These are phyloP conservation scores for Pichia sp. DNA, from an alignment of 1,139 yeast species.

Conservation along the genomic window DNA sequence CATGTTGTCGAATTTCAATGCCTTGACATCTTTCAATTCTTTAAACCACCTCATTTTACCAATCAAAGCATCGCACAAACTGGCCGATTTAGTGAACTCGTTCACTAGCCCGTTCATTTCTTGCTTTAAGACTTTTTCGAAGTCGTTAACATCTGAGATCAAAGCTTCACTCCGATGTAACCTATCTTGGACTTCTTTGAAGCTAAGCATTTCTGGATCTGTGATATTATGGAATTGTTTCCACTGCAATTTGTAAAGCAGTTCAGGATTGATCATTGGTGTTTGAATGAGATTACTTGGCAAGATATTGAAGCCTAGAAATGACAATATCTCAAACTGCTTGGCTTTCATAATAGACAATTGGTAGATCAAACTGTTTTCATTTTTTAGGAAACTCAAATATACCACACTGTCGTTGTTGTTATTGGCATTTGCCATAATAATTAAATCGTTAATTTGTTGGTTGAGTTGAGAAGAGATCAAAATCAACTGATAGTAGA, in stretches of 20 bases:
- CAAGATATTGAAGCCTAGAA: conserved; percentile 21
- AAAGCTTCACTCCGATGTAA: conserved; percentile 14
- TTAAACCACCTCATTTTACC: conserved; percentile 12
- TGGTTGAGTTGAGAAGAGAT: conserved; percentile 49
- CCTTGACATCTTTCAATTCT: conserved; percentile 12
- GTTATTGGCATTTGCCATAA: not conserved
- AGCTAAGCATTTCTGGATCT: conserved; percentile 61
- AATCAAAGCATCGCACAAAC: not conserved
- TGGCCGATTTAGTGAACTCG: conserved; percentile 7
- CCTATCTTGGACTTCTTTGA: conserved; percentile 28
- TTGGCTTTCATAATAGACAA: conserved; percentile 11
- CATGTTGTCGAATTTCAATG: conserved; percentile 16
- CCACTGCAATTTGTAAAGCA: conserved; percentile 61
- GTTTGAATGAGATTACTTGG: conserved; percentile 22
- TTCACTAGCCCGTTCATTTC: conserved; percentile 6
- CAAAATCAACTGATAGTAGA: conserved; percentile 50
- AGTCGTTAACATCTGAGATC: conserved; percentile 2
- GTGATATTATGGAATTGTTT: conserved; percentile 84
- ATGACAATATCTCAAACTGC: conserved; percentile 9
- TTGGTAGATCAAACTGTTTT: conserved; percentile 7
- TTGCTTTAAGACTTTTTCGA: conserved; percentile 11
- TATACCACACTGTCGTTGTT: conserved; percentile 1
- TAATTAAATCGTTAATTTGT: conserved; percentile 43
- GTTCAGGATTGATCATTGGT: conserved; percentile 35
- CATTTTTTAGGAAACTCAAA: conserved; percentile 6